Percentiles rank a stretch among this genome's conserved stretches.
Conservation (phyloP, 495 filamentous ascomycete species). For the Choiromyces venosus region DNA sequence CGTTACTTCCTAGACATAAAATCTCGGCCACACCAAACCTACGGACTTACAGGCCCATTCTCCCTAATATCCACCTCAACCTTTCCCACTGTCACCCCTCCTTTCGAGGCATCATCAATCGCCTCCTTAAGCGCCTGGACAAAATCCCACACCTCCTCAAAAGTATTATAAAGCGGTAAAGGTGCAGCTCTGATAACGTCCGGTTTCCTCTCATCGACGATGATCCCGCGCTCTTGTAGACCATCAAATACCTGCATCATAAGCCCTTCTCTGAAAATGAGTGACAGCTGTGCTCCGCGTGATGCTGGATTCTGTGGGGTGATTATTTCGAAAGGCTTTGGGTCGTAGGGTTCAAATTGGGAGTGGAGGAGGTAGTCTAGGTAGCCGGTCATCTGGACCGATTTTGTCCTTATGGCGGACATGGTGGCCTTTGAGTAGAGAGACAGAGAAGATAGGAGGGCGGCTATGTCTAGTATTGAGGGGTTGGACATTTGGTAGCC, state of each 20-base stretch:
- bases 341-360: conserved; percentile 25
- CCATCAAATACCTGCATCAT: conserved; percentile 63
- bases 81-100: background rate
- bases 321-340: conserved; percentile 64
- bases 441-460: conserved; percentile 68
- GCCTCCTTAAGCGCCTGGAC: conserved; percentile 57
- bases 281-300: conserved; percentile 81
- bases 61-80: conserved; percentile 6
- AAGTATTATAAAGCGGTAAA: conserved; percentile 83
- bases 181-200: conserved; percentile 91
- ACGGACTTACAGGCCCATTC: too few relatives aligned
- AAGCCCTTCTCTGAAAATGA: conserved; percentile 61
- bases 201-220: conserved; percentile 84
- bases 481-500: conserved; percentile 69
- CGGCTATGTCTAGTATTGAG: conserved; percentile 59
- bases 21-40: too few relatives aligned
- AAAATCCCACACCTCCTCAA: conserved; percentile 72
- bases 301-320: conserved; percentile 67
- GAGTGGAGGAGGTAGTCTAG: conserved; percentile 62
- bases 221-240: conserved; percentile 63
- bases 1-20: too few relatives aligned
- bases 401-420: conserved; percentile 64
- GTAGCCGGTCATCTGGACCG: conserved; percentile 68
- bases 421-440: conserved; percentile 73
- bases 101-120: conserved; percentile 48